These are phyloP conservation scores for Sporothrix mexicana DNA, from an alignment of 2,329 filamentous ascomycete genomes.

Conservation along the genomic window DNA sequence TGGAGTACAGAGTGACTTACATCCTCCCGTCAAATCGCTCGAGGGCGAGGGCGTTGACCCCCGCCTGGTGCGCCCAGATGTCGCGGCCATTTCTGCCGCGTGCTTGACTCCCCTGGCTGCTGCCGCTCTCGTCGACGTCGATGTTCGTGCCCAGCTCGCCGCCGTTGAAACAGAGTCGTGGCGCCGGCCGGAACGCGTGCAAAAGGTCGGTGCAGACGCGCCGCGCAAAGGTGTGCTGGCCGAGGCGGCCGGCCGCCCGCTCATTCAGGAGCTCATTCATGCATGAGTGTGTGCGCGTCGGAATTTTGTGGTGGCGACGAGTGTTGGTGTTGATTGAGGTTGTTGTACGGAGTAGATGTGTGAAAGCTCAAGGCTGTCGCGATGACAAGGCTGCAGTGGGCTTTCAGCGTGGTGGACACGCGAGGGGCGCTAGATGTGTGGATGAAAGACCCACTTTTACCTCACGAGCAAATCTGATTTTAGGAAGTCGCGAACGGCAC, in stretches of 20 bases:
- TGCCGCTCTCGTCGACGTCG: constrained; percentile 37
- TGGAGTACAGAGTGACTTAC: constrained; percentile 46
- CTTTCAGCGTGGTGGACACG: background rate
- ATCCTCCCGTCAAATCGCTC: constrained; percentile 82
- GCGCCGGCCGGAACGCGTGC: constrained; percentile 70
- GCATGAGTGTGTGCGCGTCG: constrained; percentile 32
- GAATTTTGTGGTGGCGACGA: background rate
- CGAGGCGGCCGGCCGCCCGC: constrained; percentile 72
- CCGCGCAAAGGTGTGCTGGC: constrained; percentile 67
- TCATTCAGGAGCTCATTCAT: constrained; percentile 80
- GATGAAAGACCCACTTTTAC: constrained; percentile 16
- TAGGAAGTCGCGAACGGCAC: background rate
- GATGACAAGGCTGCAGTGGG: background rate
- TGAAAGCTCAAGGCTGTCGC: background rate
- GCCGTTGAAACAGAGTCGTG: constrained; percentile 73
- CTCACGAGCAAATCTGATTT: background rate
- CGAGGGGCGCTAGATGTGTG: background rate
- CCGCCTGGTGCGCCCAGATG: constrained; percentile 73
- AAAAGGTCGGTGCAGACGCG: constrained; percentile 70
- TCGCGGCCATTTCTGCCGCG: constrained; percentile 33
- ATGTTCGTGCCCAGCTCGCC: constrained; percentile 50
- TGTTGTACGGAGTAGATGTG: background rate
- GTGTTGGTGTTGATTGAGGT: background rate
- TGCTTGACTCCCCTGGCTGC: background rate
- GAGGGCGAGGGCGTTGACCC: constrained; percentile 78